Evolutionary conservation across 257 asterid species (phyloP), one percentile per base, ranked within the genome.

Genomic region (Capsicum chinense): DNA sequence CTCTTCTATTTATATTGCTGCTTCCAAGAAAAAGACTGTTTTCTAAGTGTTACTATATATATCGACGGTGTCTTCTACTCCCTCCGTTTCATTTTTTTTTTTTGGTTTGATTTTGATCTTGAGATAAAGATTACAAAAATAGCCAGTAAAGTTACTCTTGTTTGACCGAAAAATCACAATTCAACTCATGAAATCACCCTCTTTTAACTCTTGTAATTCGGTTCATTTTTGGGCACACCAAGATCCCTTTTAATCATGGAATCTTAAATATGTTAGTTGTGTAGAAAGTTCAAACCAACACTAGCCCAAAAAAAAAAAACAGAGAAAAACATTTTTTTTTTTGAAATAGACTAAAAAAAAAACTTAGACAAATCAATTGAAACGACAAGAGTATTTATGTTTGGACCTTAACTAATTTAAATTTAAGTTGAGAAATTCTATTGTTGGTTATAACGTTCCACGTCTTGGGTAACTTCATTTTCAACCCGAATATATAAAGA

Each of bases 1-100:
- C 60, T 73, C 80, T 48, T 48, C 59, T 73, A 48, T 48, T 73
- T 73, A 19, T 73, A 71, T 47, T 71, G 59, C 35, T 71, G 58
- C 39, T 47, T 71, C 79, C 79, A 70, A 70, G 57, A 70, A 62
- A 62, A 62, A 62, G 7, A 54, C 57, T 54, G 7, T 59, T n/a
- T 59, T n/a, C 7, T 17, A 17, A 16, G 44, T 39, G 33, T 26
- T 26, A 26, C 33, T 58, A 58, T 58, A 44, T 44, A 44, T 44
- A 44, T 44, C 3, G 48, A 44, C 48, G 48, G 48, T 44, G 48
- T 4, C 7, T 44, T 44, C 6, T 44, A 44, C 6, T 44, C 48
- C 7, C 48, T 44, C 6, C 6, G 48, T 44, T 44, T 44, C 0
- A 5, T 3, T 44, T 44, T 44, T 44, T 26, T 26, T 26, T 26